Evolutionary conservation across 2,329 filamentous ascomycete genomes (phyloP).

Genomic region (Dothidotthia symphoricarpi): DNA sequence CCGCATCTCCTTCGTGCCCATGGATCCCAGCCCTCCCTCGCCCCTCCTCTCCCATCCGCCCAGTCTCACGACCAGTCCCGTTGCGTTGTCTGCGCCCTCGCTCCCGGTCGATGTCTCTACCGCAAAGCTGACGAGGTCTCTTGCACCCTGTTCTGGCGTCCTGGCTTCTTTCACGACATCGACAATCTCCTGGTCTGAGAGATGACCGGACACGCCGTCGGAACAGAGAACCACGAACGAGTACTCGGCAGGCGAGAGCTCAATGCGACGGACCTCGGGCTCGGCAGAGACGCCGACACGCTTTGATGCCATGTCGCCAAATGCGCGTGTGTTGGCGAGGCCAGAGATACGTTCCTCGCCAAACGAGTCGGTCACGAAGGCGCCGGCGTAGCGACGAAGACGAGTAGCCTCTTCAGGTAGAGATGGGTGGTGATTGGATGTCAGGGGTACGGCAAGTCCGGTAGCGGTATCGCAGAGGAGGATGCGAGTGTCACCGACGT

Average conservation of each 20-base stretch:
- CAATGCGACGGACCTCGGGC: conserved; percentile 77
- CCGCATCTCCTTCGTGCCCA: conserved; percentile 89
- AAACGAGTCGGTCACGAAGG: conserved; percentile 92
- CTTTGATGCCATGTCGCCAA: conserved; percentile 90
- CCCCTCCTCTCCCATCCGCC: conserved; percentile 67
- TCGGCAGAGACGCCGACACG: conserved; percentile 92
- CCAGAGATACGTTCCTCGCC: conserved; percentile 94
- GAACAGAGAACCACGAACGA: conserved; percentile 84
- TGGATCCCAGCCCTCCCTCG: conserved; percentile 82
- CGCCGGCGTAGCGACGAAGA: conserved; percentile 79
- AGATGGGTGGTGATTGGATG: conserved; percentile 90
- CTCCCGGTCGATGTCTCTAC: conserved; percentile 69
- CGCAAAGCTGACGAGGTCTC: conserved; percentile 78
- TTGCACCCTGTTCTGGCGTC: conserved; percentile 82
- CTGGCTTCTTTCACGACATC: conserved; percentile 91
- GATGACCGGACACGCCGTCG: conserved; percentile 82
- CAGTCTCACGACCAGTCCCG: conserved; percentile 61
- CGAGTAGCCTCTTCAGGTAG: conserved; percentile 79
- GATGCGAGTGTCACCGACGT: conserved; percentile 91
- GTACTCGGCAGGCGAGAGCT: conserved; percentile 80
- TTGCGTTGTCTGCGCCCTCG: conserved; percentile 59
- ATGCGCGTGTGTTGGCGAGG: conserved; percentile 88
- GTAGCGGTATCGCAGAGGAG: conserved; percentile 84
- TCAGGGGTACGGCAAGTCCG: conserved; percentile 75
- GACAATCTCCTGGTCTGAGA: conserved; percentile 92